Conservation (phyloP, 169 alveolate genomes). For the Plasmodium inui region DNA sequence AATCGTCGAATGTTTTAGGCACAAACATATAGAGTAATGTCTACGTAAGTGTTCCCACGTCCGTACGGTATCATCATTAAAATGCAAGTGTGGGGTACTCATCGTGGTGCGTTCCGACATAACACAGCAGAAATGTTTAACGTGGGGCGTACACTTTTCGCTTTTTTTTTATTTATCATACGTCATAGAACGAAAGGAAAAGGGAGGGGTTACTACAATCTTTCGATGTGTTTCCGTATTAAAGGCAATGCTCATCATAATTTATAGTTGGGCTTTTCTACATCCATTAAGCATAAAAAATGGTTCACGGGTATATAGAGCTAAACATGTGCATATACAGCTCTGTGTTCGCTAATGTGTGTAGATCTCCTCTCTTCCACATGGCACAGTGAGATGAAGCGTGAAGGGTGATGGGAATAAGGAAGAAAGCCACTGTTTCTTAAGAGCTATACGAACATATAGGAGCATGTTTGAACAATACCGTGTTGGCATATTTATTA, state of each 20-base stretch:
- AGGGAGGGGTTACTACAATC: not conserved
- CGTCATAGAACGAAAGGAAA: not conserved
- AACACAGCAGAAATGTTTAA: not conserved
- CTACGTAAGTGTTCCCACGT: not conserved
- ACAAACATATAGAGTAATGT: not conserved
- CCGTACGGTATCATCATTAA: not conserved
- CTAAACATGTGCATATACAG: not conserved
- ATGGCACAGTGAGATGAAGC: not conserved
- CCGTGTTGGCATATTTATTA: not conserved
- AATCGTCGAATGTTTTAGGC: not conserved
- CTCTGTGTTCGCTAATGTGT: not conserved
- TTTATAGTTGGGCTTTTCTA: not conserved
- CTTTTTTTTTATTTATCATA: not conserved
- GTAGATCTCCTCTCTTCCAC: not conserved
- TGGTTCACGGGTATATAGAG: not conserved
- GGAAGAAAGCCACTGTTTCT: not conserved
- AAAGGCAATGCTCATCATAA: not conserved
- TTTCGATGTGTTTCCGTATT: not conserved
- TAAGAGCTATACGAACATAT: not conserved
- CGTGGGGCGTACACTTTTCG: not conserved
- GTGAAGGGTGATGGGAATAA: not conserved
- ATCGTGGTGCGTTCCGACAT: not conserved
- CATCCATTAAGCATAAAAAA: not conserved
- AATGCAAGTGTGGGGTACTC: not conserved
- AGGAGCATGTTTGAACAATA: not conserved